phyloP scores from a whole-genome alignment of 441 rosid genomes.

The Dalechampia spathulata region DNA sequence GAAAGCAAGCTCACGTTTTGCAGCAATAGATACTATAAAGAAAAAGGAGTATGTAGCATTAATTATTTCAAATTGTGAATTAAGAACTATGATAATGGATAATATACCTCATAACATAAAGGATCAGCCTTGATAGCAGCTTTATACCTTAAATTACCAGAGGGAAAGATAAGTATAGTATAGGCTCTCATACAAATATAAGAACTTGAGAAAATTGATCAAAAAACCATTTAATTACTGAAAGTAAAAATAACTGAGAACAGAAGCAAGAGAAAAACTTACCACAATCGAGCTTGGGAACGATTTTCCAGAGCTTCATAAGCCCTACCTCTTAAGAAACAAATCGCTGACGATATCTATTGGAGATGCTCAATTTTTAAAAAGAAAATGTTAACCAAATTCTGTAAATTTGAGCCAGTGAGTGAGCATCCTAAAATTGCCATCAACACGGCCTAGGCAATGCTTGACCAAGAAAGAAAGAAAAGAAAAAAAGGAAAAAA shows the following conservation, averaged over 20 bases:
- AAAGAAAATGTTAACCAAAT: too few species aligned
- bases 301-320: slow-evolving; percentile 89
- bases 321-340: slow-evolving; percentile 89
- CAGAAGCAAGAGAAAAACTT: slow-evolving; percentile 7
- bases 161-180: slow-evolving; percentile 9
- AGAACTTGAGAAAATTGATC: not conserved
- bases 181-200: not conserved
- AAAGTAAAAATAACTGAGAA: not conserved
- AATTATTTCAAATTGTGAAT: not conserved
- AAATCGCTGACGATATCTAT: slow-evolving; percentile 84
- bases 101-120: slow-evolving; percentile 83
- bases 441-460: not conserved
- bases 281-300: slow-evolving; percentile 86
- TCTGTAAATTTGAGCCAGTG: too few species aligned
- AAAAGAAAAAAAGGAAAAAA: not conserved
- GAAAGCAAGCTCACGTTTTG: not conserved
- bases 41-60: not conserved
- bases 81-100: slow-evolving; percentile 2
- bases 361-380: too few species aligned
- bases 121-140: slow-evolving; percentile 97
- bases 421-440: too few species aligned
- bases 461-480: not conserved
- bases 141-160: slow-evolving; percentile 61
- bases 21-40: not conserved
- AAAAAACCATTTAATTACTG: not conserved